Base-by-base conservation (phyloP, 257 asterid species). In the Lavandula angustifolia region DNA sequence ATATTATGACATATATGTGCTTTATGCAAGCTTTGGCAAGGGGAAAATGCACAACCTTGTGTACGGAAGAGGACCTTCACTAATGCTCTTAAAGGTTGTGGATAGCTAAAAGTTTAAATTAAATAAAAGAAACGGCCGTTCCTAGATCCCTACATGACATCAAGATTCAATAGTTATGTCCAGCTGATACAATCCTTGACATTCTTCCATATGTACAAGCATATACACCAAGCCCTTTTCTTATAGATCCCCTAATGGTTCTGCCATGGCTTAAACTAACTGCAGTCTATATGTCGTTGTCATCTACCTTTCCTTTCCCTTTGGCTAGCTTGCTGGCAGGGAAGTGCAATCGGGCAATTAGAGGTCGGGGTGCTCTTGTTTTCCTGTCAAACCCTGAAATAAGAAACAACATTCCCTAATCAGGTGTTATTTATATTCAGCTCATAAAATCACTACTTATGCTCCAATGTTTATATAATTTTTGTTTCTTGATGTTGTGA, bases 351-450 rank as follows among this genome's bases (percentile, higher is more conserved):
- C 97, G 78, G 49, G 97, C 97, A 22, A 85, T 71, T 42, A 92
- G 88, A 42, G 99, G 99, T 9, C 96, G 89, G 40, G 99, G 97
- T 47, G 94, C 87, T 65, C 99, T 82, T 16, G 82, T 77, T 74
- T 47, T 75, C 73, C 81, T 78, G 76, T 92, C 99, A 60, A 89
- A 89, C 48, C 99, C 99, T 92, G 95, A 37, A 74, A 64, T 70
- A 74, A 12, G 22, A 74, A 69, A 74, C 74, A n/a, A 67, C 32
- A 12, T 27, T 50, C 49, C 44, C 54, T 16, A 66, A 37, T 70
- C 29, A 61, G 16, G 54, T 68, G 12, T 44, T 44, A 61, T 54
- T 61, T 29, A 50, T 44, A 61, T 54, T 61, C 44, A 50, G 43
- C 40, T 40, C 60, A 40, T 55, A 64, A 63, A 74, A 35, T 43